Evolutionary conservation across 148 eudicot species (phyloP), one percentile per base, ranked within the genome.

Genomic region (Linanthus parryae): DNA sequence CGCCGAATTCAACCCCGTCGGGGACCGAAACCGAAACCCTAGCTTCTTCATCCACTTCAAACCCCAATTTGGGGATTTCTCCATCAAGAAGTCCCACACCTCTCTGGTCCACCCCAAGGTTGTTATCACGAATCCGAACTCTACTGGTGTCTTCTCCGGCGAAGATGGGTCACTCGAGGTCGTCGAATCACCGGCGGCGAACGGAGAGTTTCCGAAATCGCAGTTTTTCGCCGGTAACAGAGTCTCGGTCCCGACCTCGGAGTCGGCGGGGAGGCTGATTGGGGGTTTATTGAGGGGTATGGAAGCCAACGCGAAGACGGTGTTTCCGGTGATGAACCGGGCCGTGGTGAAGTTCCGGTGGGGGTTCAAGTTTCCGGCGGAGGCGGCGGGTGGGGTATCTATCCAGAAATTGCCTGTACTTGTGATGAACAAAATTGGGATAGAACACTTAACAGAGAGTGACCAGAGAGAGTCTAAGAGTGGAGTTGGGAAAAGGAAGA

Each of bases 21-120:
- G 89, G 26, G 38, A 19, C 18, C 39, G 67, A 22, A 41, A 22
- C 13, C 42, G 64, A 27, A 73, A 64, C 65, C 97, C 97, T 30
- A 77, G 59, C 26, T 85, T 90, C 56, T 73, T 76, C 50, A 67
- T 90, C 20, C 82, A 71, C 28, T 90, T 90, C 20, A 85, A 76
- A 57, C 97, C 95, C 10, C 61, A 54, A 16, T 64, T 90, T 21
- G 97, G 97, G 5, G 95, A 90, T 44, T 85, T 90, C 47, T 58
- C 70, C 1, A 25, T 80, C 10, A 83, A 79, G 36, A 90, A 85
- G 24, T 61, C 82, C 3, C 83, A 83, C 1, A 63, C 81, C 9
- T 80, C 88, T 1, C 62, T 22, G 22, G 59, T 74, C 2, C 56
- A 37, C 1, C 12, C 10, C 10, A 58, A 44, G 62, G 24, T 18